Conservation (phyloP, 2,329 filamentous ascomycete genomes). For the Xylogone sp. region DNA sequence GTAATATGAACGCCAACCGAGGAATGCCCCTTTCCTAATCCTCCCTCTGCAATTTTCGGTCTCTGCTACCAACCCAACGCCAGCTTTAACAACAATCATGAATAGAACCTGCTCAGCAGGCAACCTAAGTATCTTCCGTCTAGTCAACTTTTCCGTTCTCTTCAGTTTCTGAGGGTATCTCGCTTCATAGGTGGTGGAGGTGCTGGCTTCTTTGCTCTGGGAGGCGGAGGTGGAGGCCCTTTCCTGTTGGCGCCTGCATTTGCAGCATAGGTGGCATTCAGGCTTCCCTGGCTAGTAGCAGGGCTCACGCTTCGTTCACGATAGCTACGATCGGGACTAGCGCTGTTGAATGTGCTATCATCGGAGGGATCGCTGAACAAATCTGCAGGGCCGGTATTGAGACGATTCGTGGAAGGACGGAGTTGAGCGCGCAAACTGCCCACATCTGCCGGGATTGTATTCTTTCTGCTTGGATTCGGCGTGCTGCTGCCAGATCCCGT, state of each 20-base stretch:
- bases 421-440: constrained; percentile 30
- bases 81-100: background rate
- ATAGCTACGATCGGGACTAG: constrained; percentile 44
- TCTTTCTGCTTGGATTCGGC: constrained; percentile 37
- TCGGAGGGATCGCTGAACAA: constrained; percentile 48
- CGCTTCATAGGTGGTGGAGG: constrained; percentile 63
- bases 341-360: constrained; percentile 43
- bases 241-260: constrained; percentile 36
- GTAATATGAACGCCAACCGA: too few relatives aligned
- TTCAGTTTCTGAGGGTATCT: background rate
- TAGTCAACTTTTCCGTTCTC: background rate
- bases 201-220: constrained; percentile 62
- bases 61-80: too few relatives aligned
- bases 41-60: too few relatives aligned
- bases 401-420: constrained; percentile 24
- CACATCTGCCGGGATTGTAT: constrained; percentile 42
- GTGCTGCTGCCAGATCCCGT: constrained; percentile 34
- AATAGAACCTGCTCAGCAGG: background rate
- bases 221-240: constrained; percentile 59
- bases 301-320: constrained; percentile 50
- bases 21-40: too few relatives aligned
- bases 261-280: constrained; percentile 46
- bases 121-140: background rate
- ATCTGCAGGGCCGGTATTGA: constrained; percentile 27
- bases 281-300: constrained; percentile 47